These are phyloP conservation scores for Moricandia arvensis DNA, from an alignment of 345 rosid genomes.

Conservation along the genomic window DNA sequence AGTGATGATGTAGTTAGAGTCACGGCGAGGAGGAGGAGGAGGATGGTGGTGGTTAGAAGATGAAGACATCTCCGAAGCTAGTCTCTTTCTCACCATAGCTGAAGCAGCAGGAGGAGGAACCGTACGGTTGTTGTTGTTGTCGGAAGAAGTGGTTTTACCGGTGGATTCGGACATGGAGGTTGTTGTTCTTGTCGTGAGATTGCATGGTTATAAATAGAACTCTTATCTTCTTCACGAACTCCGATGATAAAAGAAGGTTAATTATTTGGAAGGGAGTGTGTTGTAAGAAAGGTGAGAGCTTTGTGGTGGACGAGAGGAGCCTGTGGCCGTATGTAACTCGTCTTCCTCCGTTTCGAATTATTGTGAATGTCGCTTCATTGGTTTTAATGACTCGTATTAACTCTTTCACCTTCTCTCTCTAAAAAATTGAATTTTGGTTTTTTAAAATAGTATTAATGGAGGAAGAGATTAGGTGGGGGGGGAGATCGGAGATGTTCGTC, in stretches of 20 bases:
- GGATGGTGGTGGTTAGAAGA: slow-evolving; percentile 35
- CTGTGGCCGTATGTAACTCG: slow-evolving; percentile 52
- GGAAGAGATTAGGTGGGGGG: slow-evolving; percentile 39
- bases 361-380: slow-evolving; percentile 40
- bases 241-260: slow-evolving; percentile 17
- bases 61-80: slow-evolving; percentile 77
- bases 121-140: slow-evolving; percentile 26
- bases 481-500: slow-evolving; percentile 52
- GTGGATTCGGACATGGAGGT: slow-evolving; percentile 55
- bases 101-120: slow-evolving; percentile 12
- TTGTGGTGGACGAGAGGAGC: slow-evolving; percentile 35
- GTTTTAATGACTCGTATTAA: slow-evolving; percentile 32
- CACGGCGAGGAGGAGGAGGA: slow-evolving; percentile 51
- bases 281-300: not conserved
- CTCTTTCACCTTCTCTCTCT: slow-evolving; percentile 3
- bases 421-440: not conserved
- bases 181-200: slow-evolving; percentile 8
- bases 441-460: slow-evolving; percentile 6
- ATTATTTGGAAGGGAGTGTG: slow-evolving; percentile 21
- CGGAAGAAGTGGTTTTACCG: slow-evolving; percentile 32
- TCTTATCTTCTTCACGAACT: slow-evolving; percentile 40
- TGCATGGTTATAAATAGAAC: slow-evolving; percentile 32
- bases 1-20: slow-evolving; percentile 24
- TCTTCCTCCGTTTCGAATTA: slow-evolving; percentile 43
- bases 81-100: slow-evolving; percentile 69